A percentile compares a stretch with the other conserved stretches of the same genome.
Conservation (phyloP, 805 yeast species). For the Candida nanaspora region DNA sequence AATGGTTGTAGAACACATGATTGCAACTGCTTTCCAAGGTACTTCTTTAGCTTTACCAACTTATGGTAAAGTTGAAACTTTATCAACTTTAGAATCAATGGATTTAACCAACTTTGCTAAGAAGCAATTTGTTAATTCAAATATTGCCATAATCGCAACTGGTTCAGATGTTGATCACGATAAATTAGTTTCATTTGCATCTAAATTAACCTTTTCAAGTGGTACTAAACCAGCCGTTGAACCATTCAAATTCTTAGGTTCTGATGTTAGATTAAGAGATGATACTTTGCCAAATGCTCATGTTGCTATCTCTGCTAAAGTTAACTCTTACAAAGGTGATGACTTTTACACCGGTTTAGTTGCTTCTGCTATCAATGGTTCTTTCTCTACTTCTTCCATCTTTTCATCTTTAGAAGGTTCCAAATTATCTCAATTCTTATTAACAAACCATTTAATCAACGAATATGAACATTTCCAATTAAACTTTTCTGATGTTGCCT, state of each 20-base stretch:
- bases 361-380: slow-evolving; percentile 58
- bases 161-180: slow-evolving; percentile 65
- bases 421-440: slow-evolving; percentile 61
- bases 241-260: slow-evolving; percentile 69
- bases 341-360: slow-evolving; percentile 67
- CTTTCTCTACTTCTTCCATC: slow-evolving; percentile 46
- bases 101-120: slow-evolving; percentile 54
- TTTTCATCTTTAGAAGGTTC: slow-evolving; percentile 54
- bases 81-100: slow-evolving; percentile 46
- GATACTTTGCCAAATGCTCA: slow-evolving; percentile 79
- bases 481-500: slow-evolving; percentile 70
- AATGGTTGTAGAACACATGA: slow-evolving; percentile 66
- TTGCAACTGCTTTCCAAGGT: slow-evolving; percentile 82
- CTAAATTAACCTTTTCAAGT: slow-evolving; percentile 39
- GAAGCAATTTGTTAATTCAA: slow-evolving; percentile 52
- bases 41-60: slow-evolving; percentile 73
- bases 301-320: slow-evolving; percentile 67
- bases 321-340: slow-evolving; percentile 58
- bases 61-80: slow-evolving; percentile 64
- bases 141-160: slow-evolving; percentile 58
- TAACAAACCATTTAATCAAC: slow-evolving; percentile 68
- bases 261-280: slow-evolving; percentile 83
- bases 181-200: slow-evolving; percentile 58
- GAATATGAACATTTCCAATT: slow-evolving; percentile 63
- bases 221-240: slow-evolving; percentile 43